These are phyloP conservation scores for Cubamyces sp. DNA, from an alignment of 768 basidiomycete genomes.

Conservation along the genomic window DNA sequence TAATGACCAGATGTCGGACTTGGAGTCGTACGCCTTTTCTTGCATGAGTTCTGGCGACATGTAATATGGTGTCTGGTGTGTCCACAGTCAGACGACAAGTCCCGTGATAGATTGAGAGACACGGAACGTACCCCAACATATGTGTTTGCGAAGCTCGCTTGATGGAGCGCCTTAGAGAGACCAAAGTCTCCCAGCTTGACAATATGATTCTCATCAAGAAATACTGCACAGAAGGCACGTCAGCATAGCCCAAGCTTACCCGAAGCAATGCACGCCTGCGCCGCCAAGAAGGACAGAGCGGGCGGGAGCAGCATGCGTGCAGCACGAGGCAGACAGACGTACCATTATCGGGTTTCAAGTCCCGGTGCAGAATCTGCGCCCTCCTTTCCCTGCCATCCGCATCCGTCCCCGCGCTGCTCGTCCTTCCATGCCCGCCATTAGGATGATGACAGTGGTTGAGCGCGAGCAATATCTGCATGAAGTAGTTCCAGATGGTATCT, in stretches of 20 bases:
- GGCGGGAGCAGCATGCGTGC: background rate
- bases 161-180: conserved; percentile 86
- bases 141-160: conserved; percentile 90
- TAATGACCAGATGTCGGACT: conserved; percentile 98
- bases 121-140: conserved; percentile 83
- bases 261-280: background rate
- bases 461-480: conserved; percentile 90
- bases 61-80: conserved; percentile 92
- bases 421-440: conserved; percentile 44
- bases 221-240: conserved; percentile 56
- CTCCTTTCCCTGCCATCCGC: conserved; percentile 55
- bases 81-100: background rate
- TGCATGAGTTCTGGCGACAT: conserved; percentile 99
- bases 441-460: conserved; percentile 94
- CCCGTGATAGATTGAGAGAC: background rate
- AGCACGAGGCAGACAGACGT: conserved; percentile 29
- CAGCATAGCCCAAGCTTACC: no score
- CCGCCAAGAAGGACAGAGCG: background rate
- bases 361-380: conserved; percentile 87
- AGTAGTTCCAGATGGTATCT: conserved; percentile 95
- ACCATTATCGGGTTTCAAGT: conserved; percentile 98
- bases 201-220: conserved; percentile 80
- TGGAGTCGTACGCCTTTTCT: conserved; percentile 96
- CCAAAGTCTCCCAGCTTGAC: conserved; percentile 99
- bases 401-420: conserved; percentile 42